Base-by-base conservation (phyloP, 306 rosid species). In the Pterocarpus santalinus region DNA sequence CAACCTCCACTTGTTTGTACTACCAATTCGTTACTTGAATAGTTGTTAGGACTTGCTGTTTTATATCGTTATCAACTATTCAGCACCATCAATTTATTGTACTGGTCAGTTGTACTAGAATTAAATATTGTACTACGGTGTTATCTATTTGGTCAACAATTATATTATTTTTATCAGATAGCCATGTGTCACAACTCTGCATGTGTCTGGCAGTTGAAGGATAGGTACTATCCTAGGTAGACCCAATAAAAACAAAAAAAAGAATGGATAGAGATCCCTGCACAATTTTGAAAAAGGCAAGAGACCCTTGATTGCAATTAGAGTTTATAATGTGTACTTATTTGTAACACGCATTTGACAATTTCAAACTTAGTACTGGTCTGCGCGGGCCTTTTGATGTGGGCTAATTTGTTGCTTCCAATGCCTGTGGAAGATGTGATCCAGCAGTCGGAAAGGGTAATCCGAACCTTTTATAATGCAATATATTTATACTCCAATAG, bases 101-200 rank as follows among this genome's bases (percentile, higher is more conserved):
- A 63, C 79, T 80, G 74, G 16, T 64, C 32, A 64, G 9, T 72
- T 72, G 79, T 72, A 72, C 84, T 39, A 28, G 10, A 22, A 22
- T 14, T 11, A 32, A 63, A 51, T 4, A 30, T 72, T 72, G 84
- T 72, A 80, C 79, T 72, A 33, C 46, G n/a, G 8, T 62, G 5
- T 52, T 39, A 38, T n/a, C 13, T 72, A 8, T 4, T 52, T 14
- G 7, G 66, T 53, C 84, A 41, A 28, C 43, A 64, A 13, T 43
- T 39, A 36, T 4, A 47, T 41, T 9, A 78, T 55, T 44, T 7
- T 58, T 13, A 39, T 63, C 56, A 41, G 3, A 0, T 35, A 5
- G 6, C 4, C 22, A 52, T 39, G 33, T 14, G 34, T 13, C 65
- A 8, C 14, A 38, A 36, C 10, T 77, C 38, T 58, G 63, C 17